Conservation (phyloP, 768 basidiomycete genomes). For the Roridomyces roridus region DNA sequence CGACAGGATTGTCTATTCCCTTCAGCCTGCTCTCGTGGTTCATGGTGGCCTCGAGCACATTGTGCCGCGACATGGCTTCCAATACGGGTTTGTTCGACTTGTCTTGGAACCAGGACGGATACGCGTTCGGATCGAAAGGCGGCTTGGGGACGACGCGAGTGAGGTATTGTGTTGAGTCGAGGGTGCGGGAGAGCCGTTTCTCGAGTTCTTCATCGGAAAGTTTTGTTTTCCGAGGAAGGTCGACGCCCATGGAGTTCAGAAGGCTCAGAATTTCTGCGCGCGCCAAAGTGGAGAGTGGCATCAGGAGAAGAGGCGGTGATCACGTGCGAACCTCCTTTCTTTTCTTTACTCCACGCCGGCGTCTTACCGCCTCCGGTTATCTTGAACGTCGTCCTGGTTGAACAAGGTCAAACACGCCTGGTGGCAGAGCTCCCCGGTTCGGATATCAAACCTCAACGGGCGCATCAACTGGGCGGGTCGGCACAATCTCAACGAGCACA, state of each 20-base stretch:
- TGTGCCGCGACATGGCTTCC: constrained; percentile 14
- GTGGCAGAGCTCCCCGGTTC: no score
- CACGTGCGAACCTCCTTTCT: no score
- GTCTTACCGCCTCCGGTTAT: no score
- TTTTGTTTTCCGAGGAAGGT: constrained; percentile 15
- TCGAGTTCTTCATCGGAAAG: constrained; percentile 20
- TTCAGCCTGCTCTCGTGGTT: background rate
- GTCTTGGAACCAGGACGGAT: constrained; percentile 3
- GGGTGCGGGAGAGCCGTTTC: constrained; percentile 17
- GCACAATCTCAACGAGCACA: no score
- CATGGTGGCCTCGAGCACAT: constrained; percentile 8
- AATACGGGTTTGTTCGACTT: constrained; percentile 12
- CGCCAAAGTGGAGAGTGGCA: background rate
- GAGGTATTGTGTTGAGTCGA: constrained; percentile 18
- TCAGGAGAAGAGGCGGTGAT: no score
- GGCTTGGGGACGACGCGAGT: constrained; percentile 10
- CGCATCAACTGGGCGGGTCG: no score
- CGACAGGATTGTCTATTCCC: constrained; percentile 5
- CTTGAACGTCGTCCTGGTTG: no score
- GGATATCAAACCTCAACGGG: no score
- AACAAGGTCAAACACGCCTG: no score
- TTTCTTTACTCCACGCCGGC: no score
- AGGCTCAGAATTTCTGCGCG: constrained; percentile 1
- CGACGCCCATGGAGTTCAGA: background rate
- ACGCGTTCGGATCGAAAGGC: constrained; percentile 4